Conservation (phyloP, 352 stramenopile genomes). For the Globisporangium alternatum region DNA sequence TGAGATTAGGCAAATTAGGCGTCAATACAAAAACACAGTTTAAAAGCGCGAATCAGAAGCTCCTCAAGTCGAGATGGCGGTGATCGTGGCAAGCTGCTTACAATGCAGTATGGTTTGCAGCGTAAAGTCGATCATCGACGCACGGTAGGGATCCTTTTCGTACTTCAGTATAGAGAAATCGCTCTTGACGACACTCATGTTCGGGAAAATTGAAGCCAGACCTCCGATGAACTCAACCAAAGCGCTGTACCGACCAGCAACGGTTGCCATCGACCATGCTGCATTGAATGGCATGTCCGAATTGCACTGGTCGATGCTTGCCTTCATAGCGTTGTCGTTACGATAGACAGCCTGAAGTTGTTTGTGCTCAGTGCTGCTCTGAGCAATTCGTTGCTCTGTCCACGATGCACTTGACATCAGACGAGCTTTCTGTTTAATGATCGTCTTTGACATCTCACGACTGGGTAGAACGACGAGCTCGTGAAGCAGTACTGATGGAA, state of each 20-base stretch:
- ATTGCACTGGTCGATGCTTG: not conserved
- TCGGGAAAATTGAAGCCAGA: not conserved
- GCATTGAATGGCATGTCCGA: not conserved
- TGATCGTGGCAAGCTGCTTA: constrained; percentile 2
- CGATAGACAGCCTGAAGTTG: not conserved
- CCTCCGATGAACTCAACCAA: not conserved
- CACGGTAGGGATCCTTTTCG: not conserved
- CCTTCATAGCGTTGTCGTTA: not conserved
- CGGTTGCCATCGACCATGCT: not conserved
- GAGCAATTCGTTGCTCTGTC: not conserved
- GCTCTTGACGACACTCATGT: not conserved
- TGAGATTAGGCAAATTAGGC: constrained; percentile 4
- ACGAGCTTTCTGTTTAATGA: not conserved
- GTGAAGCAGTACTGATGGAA: no score
- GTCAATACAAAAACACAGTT: not conserved
- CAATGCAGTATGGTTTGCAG: constrained; percentile 2
- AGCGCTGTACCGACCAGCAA: not conserved
- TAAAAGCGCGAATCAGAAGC: not conserved
- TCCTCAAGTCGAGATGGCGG: not conserved
- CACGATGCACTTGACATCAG: not conserved
- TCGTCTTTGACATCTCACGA: not conserved
- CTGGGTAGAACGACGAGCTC: not conserved
- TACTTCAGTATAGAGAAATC: constrained; percentile 2
- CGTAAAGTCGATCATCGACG: not conserved
- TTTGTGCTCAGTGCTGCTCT: not conserved